Evolutionary conservation across 2,329 filamentous ascomycete genomes (phyloP), one percentile per base, ranked within the genome.

Genomic region (Stromatinia cepivora): DNA sequence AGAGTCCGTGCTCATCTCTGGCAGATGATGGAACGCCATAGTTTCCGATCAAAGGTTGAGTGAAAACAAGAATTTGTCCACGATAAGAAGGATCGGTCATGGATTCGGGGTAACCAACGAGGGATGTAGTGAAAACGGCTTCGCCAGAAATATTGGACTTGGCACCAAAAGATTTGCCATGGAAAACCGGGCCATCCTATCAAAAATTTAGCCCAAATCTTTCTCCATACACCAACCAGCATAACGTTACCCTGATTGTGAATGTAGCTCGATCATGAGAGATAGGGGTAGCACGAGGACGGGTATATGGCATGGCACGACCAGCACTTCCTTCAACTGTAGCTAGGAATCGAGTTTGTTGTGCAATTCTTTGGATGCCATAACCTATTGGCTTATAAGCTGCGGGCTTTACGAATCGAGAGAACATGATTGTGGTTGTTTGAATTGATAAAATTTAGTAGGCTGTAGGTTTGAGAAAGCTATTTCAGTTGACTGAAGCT

Each of bases 1-100:
- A 86, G 70, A 99, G 88, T 76, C 95, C 95, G 81, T 89, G 92
- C 81, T 94, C 84, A 81, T 99, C 95, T 73, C 93, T 90, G 77
- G 89, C 87, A 73, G 86, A 88, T 45, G 93, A 96, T 22, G 95
- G 95, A 25, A 99, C 94, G 76, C 95, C 95, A 80, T 99, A 99
- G 87, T 99, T 99, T 79, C 95, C 95, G 78, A 99, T 97, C 75
- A 99, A 84, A 48, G 95, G 95, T 81, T 97, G 94, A 74, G 95
- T 99, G 85, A 98, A 97, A 81, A 98, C 94, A 76, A 99, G 86
- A 75, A 99, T 98, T 84, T 99, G 95, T 75, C 95, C 92, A 75
- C 91, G 90, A 83, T 94, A 94, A 28, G 92, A 94, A 66, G 92
- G 92, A 77, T 94, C 92, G 77, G 92, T 94, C 86, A 94, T 89